These are phyloP conservation scores for Pythium plurisporium DNA, from an alignment of 352 stramenopile species.

Conservation along the genomic window DNA sequence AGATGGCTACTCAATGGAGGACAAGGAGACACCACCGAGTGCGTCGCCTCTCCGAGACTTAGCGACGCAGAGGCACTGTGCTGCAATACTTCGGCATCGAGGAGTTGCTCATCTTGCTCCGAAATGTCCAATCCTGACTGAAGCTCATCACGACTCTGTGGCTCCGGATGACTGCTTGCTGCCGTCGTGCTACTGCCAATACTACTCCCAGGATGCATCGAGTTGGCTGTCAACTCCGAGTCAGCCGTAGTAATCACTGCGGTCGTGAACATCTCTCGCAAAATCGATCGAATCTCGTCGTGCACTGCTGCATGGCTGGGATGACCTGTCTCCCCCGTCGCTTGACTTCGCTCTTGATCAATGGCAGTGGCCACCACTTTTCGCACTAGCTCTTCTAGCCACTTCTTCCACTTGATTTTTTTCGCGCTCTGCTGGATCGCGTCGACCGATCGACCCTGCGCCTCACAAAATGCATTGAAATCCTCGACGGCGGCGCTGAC, in stretches of 20 bases:
- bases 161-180: slow-evolving; percentile 1
- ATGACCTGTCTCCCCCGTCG: neutral
- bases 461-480: slow-evolving; percentile 41
- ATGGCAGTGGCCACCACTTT: slow-evolving; percentile 21
- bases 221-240: neutral
- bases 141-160: neutral
- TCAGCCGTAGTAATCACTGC: neutral
- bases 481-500: slow-evolving; percentile 37
- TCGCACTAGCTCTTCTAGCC: slow-evolving; percentile 45
- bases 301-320: neutral
- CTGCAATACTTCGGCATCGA: slow-evolving; percentile 5
- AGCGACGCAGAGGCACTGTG: slow-evolving; percentile 10
- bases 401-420: slow-evolving; percentile 44
- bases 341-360: neutral
- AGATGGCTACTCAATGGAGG: slow-evolving; percentile 19
- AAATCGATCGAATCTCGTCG: neutral
- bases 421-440: slow-evolving; percentile 33
- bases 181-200: slow-evolving; percentile 14
- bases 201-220: neutral
- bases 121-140: slow-evolving; percentile 13
- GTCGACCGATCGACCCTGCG: slow-evolving; percentile 15
- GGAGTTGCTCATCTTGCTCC: slow-evolving; percentile 5
- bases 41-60: neutral
- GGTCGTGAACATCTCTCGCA: slow-evolving; percentile 12
- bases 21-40: slow-evolving; percentile 13